These are phyloP conservation scores for Skeletonema marinoi DNA, from an alignment of 108 stramenopile genomes.

Conservation along the genomic window DNA sequence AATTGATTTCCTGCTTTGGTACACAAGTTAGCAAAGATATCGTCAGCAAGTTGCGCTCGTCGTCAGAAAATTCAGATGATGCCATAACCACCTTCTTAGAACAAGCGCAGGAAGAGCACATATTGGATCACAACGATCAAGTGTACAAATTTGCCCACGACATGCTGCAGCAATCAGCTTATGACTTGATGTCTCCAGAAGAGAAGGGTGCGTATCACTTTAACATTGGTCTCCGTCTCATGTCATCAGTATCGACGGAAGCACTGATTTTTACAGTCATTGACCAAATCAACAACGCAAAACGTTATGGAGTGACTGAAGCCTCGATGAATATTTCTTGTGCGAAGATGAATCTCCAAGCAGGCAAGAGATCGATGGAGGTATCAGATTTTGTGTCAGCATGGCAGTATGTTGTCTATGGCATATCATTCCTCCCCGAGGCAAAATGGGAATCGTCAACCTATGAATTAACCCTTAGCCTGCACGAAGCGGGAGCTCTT, in stretches of 20 bases:
- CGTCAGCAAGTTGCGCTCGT: background rate
- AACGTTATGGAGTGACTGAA: background rate
- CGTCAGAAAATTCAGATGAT: background rate
- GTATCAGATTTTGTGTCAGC: background rate
- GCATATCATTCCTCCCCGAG: background rate
- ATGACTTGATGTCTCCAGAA: slow-evolving; percentile 37
- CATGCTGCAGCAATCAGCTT: slow-evolving; percentile 58
- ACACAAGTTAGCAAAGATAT: background rate
- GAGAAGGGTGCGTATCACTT: slow-evolving; percentile 7
- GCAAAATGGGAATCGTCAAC: background rate
- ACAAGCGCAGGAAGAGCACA: background rate
- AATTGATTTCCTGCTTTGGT: slow-evolving; percentile 6
- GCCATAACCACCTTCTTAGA: background rate
- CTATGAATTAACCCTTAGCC: slow-evolving; percentile 16
- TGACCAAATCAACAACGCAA: slow-evolving; percentile 5
- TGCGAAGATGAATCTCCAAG: slow-evolving; percentile 3
- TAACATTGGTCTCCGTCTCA: slow-evolving; percentile 3
- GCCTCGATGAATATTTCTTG: background rate
- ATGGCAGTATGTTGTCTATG: background rate
- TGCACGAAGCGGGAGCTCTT: slow-evolving; percentile 17
- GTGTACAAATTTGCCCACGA: slow-evolving; percentile 53
- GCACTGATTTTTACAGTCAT: background rate
- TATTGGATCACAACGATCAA: background rate
- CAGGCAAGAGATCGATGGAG: background rate
- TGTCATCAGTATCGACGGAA: background rate